Evolutionary conservation across 2,329 filamentous ascomycete species (phyloP).

Genomic region (Fusarium avenaceum): DNA sequence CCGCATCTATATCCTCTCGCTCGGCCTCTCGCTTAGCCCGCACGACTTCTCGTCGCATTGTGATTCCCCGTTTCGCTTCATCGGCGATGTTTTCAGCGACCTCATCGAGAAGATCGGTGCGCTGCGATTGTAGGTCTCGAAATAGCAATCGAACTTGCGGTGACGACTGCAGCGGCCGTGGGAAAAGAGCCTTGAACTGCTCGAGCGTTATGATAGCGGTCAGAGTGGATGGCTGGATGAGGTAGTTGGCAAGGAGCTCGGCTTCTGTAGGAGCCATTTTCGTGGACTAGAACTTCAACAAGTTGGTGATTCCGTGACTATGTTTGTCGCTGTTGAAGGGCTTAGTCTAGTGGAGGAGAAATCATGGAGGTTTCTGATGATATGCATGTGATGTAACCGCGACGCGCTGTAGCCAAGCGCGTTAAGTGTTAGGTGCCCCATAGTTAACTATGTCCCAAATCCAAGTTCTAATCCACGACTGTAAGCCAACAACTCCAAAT

Average conservation of each 20-base stretch:
- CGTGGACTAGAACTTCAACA: not conserved
- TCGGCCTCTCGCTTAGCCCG: slow-evolving; percentile 66
- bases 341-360: not conserved
- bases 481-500: not conserved
- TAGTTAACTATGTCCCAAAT: not conserved
- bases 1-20: slow-evolving; percentile 70
- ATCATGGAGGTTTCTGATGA: not conserved
- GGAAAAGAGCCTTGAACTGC: slow-evolving; percentile 83
- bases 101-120: slow-evolving; percentile 75
- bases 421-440: slow-evolving; percentile 48
- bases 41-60: slow-evolving; percentile 69
- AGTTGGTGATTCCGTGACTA: too few relatives aligned
- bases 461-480: not conserved
- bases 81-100: slow-evolving; percentile 74
- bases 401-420: slow-evolving; percentile 39
- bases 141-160: slow-evolving; percentile 80
- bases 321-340: not conserved
- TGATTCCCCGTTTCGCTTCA: slow-evolving; percentile 73
- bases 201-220: slow-evolving; percentile 79
- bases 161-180: slow-evolving; percentile 73
- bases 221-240: slow-evolving; percentile 81
- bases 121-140: slow-evolving; percentile 81
- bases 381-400: slow-evolving; percentile 5
- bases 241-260: slow-evolving; percentile 81
- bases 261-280: slow-evolving; percentile 80